These are phyloP conservation scores for Pythium sp. DNA, from an alignment of 352 stramenopile species.

Conservation along the genomic window DNA sequence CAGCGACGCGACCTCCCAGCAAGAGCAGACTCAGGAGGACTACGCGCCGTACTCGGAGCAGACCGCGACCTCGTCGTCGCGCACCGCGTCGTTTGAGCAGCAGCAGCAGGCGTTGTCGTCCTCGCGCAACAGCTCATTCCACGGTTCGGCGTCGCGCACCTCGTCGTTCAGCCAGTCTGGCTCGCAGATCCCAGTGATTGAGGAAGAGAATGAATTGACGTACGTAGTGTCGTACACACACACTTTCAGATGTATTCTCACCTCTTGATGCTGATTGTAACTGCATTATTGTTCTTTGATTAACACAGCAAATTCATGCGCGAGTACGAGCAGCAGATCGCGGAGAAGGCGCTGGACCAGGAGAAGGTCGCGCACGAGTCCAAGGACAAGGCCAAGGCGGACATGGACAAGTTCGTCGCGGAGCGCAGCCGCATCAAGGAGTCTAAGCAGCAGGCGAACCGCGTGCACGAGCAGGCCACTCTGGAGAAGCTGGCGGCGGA, in stretches of 20 bases:
- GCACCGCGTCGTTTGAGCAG: constrained; percentile 21
- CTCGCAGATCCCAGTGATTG: constrained; percentile 37
- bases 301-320: constrained; percentile 63
- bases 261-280: background rate
- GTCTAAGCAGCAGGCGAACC: constrained; percentile 90
- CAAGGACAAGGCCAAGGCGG: constrained; percentile 62
- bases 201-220: constrained; percentile 77
- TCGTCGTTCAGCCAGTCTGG: constrained; percentile 20
- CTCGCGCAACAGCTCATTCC: constrained; percentile 27
- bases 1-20: constrained; percentile 15
- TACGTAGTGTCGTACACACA: constrained; percentile 26
- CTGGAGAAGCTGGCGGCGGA: constrained; percentile 94
- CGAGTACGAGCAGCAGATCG: constrained; percentile 68
- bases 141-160: constrained; percentile 15
- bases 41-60: constrained; percentile 18
- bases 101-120: constrained; percentile 13
- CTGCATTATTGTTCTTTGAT: constrained; percentile 9
- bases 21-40: constrained; percentile 21
- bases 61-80: constrained; percentile 12
- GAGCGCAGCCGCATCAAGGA: constrained; percentile 88
- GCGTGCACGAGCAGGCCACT: constrained; percentile 91
- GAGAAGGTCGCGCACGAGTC: constrained; percentile 70
- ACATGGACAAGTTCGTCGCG: constrained; percentile 80
- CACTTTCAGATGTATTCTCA: background rate
- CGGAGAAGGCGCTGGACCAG: constrained; percentile 62